Conservation (phyloP, 805 yeast species). For the Blastobotrys attinorum region DNA sequence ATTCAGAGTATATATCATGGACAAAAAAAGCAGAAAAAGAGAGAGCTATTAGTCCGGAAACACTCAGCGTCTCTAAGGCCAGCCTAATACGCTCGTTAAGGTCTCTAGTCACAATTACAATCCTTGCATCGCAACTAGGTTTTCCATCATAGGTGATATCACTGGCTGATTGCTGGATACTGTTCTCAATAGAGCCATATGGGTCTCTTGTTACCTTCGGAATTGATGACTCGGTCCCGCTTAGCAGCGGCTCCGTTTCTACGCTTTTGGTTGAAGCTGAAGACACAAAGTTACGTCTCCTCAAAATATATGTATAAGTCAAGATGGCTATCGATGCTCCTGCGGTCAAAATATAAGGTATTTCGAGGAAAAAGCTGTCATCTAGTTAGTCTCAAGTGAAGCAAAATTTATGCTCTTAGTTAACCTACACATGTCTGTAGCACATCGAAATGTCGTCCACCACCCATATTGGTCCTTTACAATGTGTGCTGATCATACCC, state of each 20-base stretch:
- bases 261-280: slow-evolving; percentile 10
- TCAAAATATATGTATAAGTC: slow-evolving; percentile 4
- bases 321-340: slow-evolving; percentile 17
- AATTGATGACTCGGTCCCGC: not conserved
- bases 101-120: slow-evolving; percentile 12
- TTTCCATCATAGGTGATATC: not conserved
- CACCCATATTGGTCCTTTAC: slow-evolving; percentile 1
- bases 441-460: not conserved
- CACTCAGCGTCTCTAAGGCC: slow-evolving; percentile 20
- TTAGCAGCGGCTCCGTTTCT: not conserved
- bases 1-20: slow-evolving; percentile 12
- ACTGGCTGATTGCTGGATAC: not conserved
- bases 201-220: not conserved
- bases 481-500: no score
- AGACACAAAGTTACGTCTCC: not conserved
- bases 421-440: not conserved
- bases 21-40: slow-evolving; percentile 14
- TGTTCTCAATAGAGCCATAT: not conserved
- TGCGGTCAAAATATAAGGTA: slow-evolving; percentile 24
- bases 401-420: not conserved
- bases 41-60: slow-evolving; percentile 15
- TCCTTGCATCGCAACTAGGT: not conserved
- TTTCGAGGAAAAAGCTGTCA: slow-evolving; percentile 14
- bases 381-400: not conserved
- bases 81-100: slow-evolving; percentile 19